Percentiles rank a stretch among this genome's conserved stretches.
Conservation (phyloP, 352 stramenopile species). For the Globisporangium recalcitrans region DNA sequence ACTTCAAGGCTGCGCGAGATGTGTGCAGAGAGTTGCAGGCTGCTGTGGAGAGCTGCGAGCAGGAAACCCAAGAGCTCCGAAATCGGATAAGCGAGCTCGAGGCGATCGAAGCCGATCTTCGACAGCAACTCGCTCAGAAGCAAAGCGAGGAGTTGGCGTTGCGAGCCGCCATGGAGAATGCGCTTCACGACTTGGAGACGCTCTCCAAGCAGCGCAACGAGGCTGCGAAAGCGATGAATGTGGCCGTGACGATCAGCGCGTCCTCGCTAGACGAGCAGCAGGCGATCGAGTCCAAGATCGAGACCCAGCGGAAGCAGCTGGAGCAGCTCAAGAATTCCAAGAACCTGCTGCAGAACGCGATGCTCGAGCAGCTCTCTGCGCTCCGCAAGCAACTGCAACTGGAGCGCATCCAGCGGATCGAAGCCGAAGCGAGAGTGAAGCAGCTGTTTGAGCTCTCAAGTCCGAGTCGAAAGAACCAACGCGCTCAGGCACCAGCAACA, state of each 20-base stretch:
- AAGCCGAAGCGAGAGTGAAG: constrained; percentile 64
- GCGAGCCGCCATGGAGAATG: constrained; percentile 57
- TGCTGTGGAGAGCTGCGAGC: constrained; percentile 32
- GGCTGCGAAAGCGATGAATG: constrained; percentile 74
- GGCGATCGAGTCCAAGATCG: constrained; percentile 47
- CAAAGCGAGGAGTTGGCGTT: constrained; percentile 44
- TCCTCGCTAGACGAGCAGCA: constrained; percentile 79
- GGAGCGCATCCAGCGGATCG: constrained; percentile 60
- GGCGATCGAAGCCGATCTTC: constrained; percentile 22
- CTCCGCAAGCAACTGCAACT: constrained; percentile 74
- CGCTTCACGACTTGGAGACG: constrained; percentile 52
- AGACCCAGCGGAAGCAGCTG: constrained; percentile 59
- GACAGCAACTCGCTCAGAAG: constrained; percentile 40
- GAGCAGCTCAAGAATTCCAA: constrained; percentile 78
- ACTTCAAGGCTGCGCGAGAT: constrained; percentile 45
- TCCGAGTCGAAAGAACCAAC: constrained; percentile 5
- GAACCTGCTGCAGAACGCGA: constrained; percentile 70
- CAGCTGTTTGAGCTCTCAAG: constrained; percentile 27
- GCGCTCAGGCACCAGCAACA: background rate
- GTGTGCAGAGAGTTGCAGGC: constrained; percentile 47
- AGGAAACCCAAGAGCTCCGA: constrained; percentile 22
- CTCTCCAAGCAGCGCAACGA: constrained; percentile 76
- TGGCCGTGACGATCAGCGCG: constrained; percentile 77
- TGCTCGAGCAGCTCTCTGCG: constrained; percentile 75
- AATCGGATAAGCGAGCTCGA: constrained; percentile 28